Evolutionary conservation across 2,329 filamentous ascomycete species (phyloP), one percentile per base, ranked within the genome.

Genomic region (Aspergillus ibericus): DNA sequence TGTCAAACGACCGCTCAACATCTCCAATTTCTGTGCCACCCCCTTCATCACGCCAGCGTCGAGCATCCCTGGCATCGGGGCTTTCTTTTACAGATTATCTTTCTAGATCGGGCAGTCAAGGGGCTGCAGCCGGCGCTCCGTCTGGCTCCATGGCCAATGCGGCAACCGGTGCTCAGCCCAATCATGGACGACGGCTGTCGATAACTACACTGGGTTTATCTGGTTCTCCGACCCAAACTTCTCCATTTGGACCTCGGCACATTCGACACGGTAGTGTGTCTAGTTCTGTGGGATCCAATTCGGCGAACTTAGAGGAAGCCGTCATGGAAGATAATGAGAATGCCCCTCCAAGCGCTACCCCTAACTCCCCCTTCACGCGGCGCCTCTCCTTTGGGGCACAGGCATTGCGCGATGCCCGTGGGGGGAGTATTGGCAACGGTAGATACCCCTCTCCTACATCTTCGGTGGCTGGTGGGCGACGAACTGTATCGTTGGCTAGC

Each of bases 311-410:
- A 54, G 78, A 80, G 53, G 75, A 79, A 32, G 74, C 75, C 4
- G 70, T 78, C 20, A 67, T 88, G 61, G 89, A 93, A 64, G 90
- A 93, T 75, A 88, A 78, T 66, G 89, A 88, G 50, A 83, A 89
- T 60, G 78, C 80, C 55, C 76, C 80, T 38, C 72, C 80, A 38
- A 84, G 82, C 69, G 85, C 83, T 66, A 82, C 83, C 15, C 88
- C 91, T 34, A 83, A 81, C 54, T 90, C 89, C 12, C 91, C 92
- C 34, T 79, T 80, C 63, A 85, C 85, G 59, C 88, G 93, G 66
- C 89, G 93, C 59, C 88, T 96, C 81, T 97, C 93, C 77, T 96
- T 96, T 70, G 93, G 93, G 61, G 89, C 89, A 61, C 86, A 92
- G 74, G 90, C 90, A 64, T 81, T 92, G 75, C 84, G 87, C 67